Base-by-base conservation (phyloP, 176 grass and related monocot species). In the Pontederia paniculata region DNA sequence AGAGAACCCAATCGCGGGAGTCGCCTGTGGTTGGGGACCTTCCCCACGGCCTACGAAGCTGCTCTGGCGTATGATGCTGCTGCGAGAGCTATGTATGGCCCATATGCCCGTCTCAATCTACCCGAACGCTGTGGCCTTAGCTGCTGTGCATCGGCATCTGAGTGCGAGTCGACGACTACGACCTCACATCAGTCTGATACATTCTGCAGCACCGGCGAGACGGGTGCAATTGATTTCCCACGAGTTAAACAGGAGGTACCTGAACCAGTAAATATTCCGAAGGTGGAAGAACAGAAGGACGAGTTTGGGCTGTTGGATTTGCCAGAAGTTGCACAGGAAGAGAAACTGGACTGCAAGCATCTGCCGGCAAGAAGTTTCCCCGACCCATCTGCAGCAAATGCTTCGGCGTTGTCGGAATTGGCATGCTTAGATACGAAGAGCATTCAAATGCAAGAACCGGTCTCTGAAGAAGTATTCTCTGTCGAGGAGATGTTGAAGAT, bases 1-100 rank as follows among this genome's bases (percentile, higher is more conserved):
- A 69, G 83, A 15, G 93, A 98, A 56, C 93, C 93, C 1, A 82
- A 90, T 20, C 69, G 61, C 6, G 50, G 74, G 21, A 82, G 58
- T 54, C 81, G 86, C n/a, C 83, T 98, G 16, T 98, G 86, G 93
- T 50, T 98, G 14, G 93, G 93, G 17, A 91, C 93, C 9, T 98
- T 84, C 23, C 80, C 86, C 6, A 91, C 80, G 12, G 83, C 83
- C 0, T 31, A 68, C 12, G 68, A 47, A 72, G 93, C 86, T 18
- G 93, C 93, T 14, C 50, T 45, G 37, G 93, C 93, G 57, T 98
- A 98, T 48, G 93, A 98, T 1, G 80, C 84, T 10, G 93, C 93
- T 54, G 93, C 93, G 13, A 84, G 65, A 65, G 83, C 93, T 4
- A 91, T 98, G 93, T 91, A 98, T 59, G 93, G 93, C 15, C 20